Conservation (phyloP, 352 stramenopile species). For the Globisporangium canariense region DNA sequence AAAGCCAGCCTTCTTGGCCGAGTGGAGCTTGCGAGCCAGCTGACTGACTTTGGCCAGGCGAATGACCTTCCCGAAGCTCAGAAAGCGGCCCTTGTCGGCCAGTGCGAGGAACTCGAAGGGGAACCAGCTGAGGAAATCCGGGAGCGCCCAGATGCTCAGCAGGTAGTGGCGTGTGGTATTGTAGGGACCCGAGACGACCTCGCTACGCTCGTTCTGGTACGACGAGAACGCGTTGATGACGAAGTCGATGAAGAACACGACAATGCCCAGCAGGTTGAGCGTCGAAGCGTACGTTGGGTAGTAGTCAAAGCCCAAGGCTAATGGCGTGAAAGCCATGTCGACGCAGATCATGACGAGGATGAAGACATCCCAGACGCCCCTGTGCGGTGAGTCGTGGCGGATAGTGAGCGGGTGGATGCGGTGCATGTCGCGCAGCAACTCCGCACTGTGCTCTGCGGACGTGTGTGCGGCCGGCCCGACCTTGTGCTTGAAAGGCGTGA, state of each 20-base stretch:
- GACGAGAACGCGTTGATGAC: constrained; percentile 52
- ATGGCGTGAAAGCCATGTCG: constrained; percentile 50
- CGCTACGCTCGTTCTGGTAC: constrained; percentile 44
- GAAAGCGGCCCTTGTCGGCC: constrained; percentile 35
- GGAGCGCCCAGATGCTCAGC: constrained; percentile 46
- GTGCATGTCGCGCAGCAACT: constrained; percentile 32
- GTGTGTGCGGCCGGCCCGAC: constrained; percentile 4
- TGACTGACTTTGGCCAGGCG: constrained; percentile 68
- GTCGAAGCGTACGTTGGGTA: constrained; percentile 19
- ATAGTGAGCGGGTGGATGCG: constrained; percentile 41
- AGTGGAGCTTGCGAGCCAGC: constrained; percentile 48
- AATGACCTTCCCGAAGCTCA: constrained; percentile 66
- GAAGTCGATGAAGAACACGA: constrained; percentile 57
- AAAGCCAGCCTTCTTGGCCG: constrained; percentile 63
- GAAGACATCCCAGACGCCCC: constrained; percentile 47
- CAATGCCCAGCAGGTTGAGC: constrained; percentile 37
- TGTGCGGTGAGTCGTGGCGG: constrained; percentile 41
- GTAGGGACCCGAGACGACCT: constrained; percentile 41
- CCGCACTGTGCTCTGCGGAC: constrained; percentile 21
- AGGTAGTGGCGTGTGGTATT: constrained; percentile 50
- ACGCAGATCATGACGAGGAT: constrained; percentile 54
- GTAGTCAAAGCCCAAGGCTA: constrained; percentile 49
- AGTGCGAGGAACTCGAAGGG: constrained; percentile 48
- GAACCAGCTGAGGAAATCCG: constrained; percentile 70
- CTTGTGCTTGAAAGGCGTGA: constrained; percentile 3